Conservation (phyloP, 345 rosid species). For the Eutrema yunnanense region DNA sequence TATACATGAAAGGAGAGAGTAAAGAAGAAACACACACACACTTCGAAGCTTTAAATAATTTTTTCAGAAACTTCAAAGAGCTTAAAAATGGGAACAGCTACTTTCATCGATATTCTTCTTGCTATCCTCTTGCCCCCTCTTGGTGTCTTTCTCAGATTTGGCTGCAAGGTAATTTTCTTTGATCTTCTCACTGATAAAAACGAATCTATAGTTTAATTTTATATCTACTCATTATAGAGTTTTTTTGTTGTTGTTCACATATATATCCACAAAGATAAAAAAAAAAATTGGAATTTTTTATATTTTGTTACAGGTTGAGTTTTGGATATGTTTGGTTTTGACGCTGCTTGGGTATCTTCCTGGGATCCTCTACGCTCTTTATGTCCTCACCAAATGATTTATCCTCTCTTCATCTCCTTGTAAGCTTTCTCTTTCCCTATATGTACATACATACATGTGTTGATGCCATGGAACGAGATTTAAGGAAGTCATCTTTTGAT, state of each 20-base stretch:
- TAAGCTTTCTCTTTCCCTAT: slow-evolving; percentile 7
- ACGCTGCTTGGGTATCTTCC: slow-evolving; percentile 70
- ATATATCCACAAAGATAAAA: background rate
- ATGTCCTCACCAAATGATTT: slow-evolving; percentile 60
- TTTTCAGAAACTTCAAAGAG: background rate
- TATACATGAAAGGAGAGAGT: background rate
- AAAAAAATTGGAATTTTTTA: background rate
- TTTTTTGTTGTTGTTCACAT: background rate
- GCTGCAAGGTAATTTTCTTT: slow-evolving; percentile 44
- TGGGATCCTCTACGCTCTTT: slow-evolving; percentile 75
- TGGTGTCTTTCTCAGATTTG: slow-evolving; percentile 81
- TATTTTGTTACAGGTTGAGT: slow-evolving; percentile 44
- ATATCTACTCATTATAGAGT: too few species aligned
- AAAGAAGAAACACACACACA: slow-evolving; percentile 3
- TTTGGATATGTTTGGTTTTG: slow-evolving; percentile 82
- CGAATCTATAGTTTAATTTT: background rate
- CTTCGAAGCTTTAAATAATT: background rate
- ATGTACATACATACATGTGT: background rate
- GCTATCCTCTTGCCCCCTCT: slow-evolving; percentile 92
- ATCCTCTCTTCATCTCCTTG: slow-evolving; percentile 7
- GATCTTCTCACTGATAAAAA: background rate
- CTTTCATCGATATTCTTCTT: slow-evolving; percentile 58
- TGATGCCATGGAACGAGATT: background rate
- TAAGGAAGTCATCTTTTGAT: background rate
- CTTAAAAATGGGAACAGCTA: slow-evolving; percentile 42